Conservation (phyloP, 257 asterid genomes). For the Avicennia marina region DNA sequence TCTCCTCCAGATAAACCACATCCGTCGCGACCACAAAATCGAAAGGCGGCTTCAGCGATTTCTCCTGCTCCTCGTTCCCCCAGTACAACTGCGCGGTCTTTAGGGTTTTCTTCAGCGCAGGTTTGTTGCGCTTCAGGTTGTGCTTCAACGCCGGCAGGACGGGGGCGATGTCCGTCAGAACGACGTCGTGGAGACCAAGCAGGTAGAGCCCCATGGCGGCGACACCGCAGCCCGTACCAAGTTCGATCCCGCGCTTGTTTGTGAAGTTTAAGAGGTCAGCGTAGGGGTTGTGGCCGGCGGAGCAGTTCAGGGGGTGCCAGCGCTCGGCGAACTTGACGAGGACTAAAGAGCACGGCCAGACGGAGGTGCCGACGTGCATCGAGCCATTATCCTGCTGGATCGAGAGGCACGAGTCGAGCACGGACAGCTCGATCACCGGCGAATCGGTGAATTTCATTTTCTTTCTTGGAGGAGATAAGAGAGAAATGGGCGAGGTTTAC, state of each 20-base stretch:
- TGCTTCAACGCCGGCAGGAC: constrained; percentile 91
- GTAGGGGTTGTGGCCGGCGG: constrained; percentile 62
- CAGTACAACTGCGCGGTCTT: constrained; percentile 71
- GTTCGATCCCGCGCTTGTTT: constrained; percentile 71
- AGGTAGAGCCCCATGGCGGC: constrained; percentile 77
- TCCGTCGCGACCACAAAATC: constrained; percentile 82
- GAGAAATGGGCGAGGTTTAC: too few species aligned
- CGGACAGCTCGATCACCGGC: constrained; percentile 71
- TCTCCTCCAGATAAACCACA: constrained; percentile 88
- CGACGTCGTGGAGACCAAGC: constrained; percentile 68
- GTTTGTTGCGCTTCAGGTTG: constrained; percentile 78
- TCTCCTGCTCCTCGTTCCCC: constrained; percentile 65
- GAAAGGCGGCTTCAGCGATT: constrained; percentile 55
- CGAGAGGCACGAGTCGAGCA: constrained; percentile 50
- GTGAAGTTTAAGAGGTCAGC: constrained; percentile 60
- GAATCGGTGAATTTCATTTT: constrained; percentile 87
- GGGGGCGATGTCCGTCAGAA: constrained; percentile 86
- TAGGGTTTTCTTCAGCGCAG: constrained; percentile 48
- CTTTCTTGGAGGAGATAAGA: too few species aligned
- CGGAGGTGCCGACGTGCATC: constrained; percentile 98
- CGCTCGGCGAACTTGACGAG: constrained; percentile 94
- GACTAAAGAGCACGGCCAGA: constrained; percentile 91
- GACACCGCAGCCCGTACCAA: constrained; percentile 90
- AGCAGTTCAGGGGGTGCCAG: constrained; percentile 53
- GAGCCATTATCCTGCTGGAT: constrained; percentile 92